Base-by-base conservation (phyloP, 495 filamentous ascomycete genomes). In the Schizothecium vesticola region DNA sequence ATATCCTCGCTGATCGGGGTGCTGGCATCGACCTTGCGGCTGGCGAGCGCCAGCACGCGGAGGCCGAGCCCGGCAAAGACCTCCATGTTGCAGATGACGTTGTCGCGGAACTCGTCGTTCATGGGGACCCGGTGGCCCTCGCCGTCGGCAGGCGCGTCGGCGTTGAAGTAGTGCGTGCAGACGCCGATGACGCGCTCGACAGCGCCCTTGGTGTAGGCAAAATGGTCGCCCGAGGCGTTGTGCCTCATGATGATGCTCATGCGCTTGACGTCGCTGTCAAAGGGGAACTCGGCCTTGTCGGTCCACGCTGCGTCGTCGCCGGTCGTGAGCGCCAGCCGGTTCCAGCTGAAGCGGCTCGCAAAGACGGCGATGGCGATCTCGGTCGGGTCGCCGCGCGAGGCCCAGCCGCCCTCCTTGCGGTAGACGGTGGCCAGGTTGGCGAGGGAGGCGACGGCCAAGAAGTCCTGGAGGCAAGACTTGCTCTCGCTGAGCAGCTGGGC, bases 301-400 rank as follows among this genome's bases (percentile, higher is more conserved):
- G 29, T 66, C 75, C 75, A 78, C 62, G 71, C 36, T 0, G 69
- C 59, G 11, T 24, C 64, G 11, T 67, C 84, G 77, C 81, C 90
- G 83, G 19, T 84, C 84, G n/a, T 83, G 68, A 43, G 76, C 69
- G 31, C 79, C 71, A 58, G 83, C 63, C 85, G 85, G 70, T 88
- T 89, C 66, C 79, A 82, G 24, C 85, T 81, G 72, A 94, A 93
- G 36, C 92, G 87, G 76, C 86, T 82, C 0, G 90, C 88, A 69
- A 94, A 91, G 28, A 95, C 90, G 70, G 93, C 90, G 3, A 95
- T 82, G 23, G 92, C 91, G 69, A 94, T 91, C 74, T 94, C 92
- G 4, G 92, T 95, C 13, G 92, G 92, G 70, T 94, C 92, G 4
- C 92, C 92, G 21, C 87, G 87, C 1, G 91, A 86, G 70, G 87